Percentiles rank a stretch among this genome's conserved stretches.
phyloP scores from a whole-genome alignment of 1,284 basidiomycete species.

The Sporisorium iseilematis-ciliati region DNA sequence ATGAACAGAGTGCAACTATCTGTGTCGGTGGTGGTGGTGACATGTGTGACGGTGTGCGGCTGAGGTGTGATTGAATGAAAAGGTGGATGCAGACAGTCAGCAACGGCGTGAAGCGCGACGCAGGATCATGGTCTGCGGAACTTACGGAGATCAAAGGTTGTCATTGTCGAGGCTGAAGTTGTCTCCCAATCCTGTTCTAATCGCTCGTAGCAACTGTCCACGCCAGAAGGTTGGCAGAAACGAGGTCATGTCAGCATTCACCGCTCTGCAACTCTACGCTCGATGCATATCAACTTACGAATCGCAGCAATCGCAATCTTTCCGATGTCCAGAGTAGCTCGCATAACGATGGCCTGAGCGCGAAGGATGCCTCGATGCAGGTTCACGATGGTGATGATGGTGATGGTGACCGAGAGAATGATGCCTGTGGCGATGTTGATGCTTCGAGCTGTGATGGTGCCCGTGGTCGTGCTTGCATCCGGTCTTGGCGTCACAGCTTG shows the following conservation, averaged over 20 bases:
- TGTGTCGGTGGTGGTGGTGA: slow-evolving; percentile 26
- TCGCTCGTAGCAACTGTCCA: slow-evolving; percentile 11
- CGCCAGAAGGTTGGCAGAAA: no score
- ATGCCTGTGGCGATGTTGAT: slow-evolving; percentile 16
- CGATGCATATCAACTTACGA: slow-evolving; percentile 2
- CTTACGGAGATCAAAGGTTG: slow-evolving; percentile 3
- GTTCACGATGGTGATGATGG: slow-evolving; percentile 1
- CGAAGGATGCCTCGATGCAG: not conserved
- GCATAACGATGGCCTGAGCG: slow-evolving; percentile 6
- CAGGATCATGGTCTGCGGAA: not conserved
- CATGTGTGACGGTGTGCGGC: slow-evolving; percentile 6
- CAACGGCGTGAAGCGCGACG: not conserved
- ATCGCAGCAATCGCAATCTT: not conserved
- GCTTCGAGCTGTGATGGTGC: slow-evolving; percentile 2
- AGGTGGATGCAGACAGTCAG: no score
- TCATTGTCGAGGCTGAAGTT: slow-evolving; percentile 20
- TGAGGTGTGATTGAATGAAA: not conserved
- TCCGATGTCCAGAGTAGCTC: not conserved
- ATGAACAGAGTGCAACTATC: not conserved
- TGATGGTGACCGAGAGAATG: slow-evolving; percentile 10
- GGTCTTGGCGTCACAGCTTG: not conserved
- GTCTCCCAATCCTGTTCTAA: slow-evolving; percentile 27
- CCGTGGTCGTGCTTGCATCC: slow-evolving; percentile 2
- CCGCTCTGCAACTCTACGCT: not conserved
- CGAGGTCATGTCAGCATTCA: not conserved